A percentile compares a stretch with the other conserved stretches of the same genome.
Evolutionary conservation across 1,284 basidiomycete genomes (phyloP).

Genomic region (Schizophyllum amplum): DNA sequence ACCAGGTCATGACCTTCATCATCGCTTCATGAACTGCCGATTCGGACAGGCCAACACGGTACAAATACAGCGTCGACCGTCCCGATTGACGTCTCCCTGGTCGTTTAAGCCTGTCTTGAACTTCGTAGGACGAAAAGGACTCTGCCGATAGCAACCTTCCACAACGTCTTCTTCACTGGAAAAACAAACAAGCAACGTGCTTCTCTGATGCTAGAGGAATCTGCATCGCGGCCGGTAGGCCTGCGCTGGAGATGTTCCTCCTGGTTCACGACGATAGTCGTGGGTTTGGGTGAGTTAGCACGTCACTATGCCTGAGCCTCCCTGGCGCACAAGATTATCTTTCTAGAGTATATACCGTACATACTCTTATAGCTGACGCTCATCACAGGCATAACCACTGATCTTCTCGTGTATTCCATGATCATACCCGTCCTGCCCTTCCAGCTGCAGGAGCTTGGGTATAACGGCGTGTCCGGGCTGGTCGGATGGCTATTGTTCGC

Average conservation of each 20-base stretch:
- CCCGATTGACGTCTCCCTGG: too few species aligned
- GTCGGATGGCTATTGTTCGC: slow-evolving; percentile 65
- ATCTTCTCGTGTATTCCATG: slow-evolving; percentile 60
- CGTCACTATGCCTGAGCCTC: neutral
- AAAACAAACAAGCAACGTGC: too few species aligned
- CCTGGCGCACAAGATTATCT: too few species aligned
- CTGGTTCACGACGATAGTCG: slow-evolving; percentile 40
- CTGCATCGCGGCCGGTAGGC: slow-evolving; percentile 23
- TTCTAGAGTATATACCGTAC: slow-evolving; percentile 17
- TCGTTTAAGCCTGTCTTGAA: too few species aligned
- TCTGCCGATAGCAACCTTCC: too few species aligned
- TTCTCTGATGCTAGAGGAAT: neutral
- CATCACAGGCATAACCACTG: slow-evolving; percentile 47
- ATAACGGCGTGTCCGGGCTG: slow-evolving; percentile 44
- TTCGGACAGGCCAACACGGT: too few species aligned
- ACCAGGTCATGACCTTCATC: too few species aligned
- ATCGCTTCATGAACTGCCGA: too few species aligned
- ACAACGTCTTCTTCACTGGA: too few species aligned
- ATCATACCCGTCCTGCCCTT: slow-evolving; percentile 75
- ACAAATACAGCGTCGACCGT: too few species aligned
- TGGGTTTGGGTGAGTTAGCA: slow-evolving; percentile 26
- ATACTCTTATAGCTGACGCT: slow-evolving; percentile 21
- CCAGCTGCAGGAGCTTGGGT: slow-evolving; percentile 50
- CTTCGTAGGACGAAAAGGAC: too few species aligned
- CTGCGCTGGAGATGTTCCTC: slow-evolving; percentile 47